phyloP scores from a whole-genome alignment of 75 land plant species.

The Adiantum capillusveneris region DNA sequence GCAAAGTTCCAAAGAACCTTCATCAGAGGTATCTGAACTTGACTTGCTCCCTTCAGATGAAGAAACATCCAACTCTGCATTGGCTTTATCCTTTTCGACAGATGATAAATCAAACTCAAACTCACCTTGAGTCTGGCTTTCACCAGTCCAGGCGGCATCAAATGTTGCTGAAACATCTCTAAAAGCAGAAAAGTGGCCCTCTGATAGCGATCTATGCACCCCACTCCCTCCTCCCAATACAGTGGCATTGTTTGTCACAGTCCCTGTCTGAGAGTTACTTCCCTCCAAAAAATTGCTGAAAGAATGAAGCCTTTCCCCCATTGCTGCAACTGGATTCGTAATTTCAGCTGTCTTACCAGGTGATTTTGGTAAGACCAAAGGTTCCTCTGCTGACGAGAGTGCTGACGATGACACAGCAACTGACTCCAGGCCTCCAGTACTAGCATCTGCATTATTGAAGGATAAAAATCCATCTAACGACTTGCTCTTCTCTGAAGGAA shows the following conservation, averaged over 20 bases:
- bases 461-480: background rate
- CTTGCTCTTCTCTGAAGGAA: background rate
- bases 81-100: background rate
- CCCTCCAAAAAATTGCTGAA: no score
- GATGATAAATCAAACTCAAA: conserved; percentile 1
- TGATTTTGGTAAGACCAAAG: no score
- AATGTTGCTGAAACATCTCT: conserved; percentile 65
- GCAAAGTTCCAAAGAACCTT: conserved; percentile 35
- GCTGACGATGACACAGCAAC: no score
- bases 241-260: background rate
- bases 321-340: no score
- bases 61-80: conserved; percentile 1
- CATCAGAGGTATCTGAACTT: conserved; percentile 24
- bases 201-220: conserved; percentile 13
- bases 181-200: conserved; percentile 23
- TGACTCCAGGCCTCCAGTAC: no score
- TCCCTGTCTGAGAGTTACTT: background rate
- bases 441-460: background rate
- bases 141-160: conserved; percentile 86
- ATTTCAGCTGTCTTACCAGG: no score
- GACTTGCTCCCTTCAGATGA: conserved; percentile 11
- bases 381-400: no score
- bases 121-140: conserved; percentile 13
- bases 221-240: background rate
- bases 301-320: no score